These are phyloP conservation scores for Debaryomyces udenii DNA, from an alignment of 1,139 yeast genomes.

Conservation along the genomic window DNA sequence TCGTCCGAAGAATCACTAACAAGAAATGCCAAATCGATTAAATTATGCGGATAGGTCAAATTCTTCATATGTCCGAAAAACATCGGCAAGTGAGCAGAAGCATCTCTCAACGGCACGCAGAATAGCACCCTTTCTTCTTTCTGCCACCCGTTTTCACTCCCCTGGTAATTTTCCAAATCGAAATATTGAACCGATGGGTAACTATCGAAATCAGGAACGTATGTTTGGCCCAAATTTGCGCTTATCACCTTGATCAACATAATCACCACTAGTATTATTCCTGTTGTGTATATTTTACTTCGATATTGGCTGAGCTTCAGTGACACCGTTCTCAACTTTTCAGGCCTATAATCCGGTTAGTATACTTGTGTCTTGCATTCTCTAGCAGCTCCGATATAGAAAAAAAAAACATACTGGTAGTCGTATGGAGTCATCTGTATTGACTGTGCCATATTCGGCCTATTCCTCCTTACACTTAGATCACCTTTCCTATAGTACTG, in stretches of 20 bases:
- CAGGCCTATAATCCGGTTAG: constrained; percentile 6
- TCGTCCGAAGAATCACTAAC: constrained; percentile 62
- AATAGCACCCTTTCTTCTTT: constrained; percentile 55
- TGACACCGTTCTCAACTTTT: constrained; percentile 2
- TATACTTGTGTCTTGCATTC: not conserved
- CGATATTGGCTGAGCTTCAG: constrained; percentile 1
- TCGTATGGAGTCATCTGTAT: constrained; percentile 15
- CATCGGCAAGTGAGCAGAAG: constrained; percentile 66
- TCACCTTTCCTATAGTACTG: no score
- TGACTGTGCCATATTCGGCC: constrained; percentile 8
- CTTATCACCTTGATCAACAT: constrained; percentile 9
- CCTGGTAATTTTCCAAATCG: constrained; percentile 49
- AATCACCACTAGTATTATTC: constrained; percentile 13
- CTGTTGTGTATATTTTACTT: constrained; percentile 3
- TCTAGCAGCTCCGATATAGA: constrained; percentile 1
- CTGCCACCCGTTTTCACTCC: constrained; percentile 56
- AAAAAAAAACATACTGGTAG: constrained; percentile 11
- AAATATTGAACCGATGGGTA: constrained; percentile 38
- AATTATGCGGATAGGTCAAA: constrained; percentile 58
- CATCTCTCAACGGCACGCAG: constrained; percentile 64
- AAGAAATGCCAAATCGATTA: constrained; percentile 60
- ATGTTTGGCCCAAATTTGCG: constrained; percentile 15
- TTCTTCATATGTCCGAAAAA: constrained; percentile 59
- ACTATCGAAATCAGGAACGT: constrained; percentile 28
- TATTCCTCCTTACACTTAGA: no score